Conservation (phyloP, 495 filamentous ascomycete species). For the Corynascus novoguineensis region DNA sequence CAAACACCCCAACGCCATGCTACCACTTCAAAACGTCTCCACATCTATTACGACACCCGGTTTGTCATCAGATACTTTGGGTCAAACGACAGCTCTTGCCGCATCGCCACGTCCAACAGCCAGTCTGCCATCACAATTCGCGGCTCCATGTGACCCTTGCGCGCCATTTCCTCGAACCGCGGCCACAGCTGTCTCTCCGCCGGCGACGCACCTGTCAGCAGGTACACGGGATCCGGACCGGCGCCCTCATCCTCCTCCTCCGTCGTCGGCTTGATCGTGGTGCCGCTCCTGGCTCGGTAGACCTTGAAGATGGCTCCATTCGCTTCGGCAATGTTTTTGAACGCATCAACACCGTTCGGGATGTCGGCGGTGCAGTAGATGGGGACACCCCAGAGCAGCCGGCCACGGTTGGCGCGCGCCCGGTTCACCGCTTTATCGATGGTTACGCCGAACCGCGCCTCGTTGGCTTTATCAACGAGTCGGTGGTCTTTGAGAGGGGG, state of each 20-base stretch:
- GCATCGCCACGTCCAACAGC: slow-evolving; percentile 84
- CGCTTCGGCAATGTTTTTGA: slow-evolving; percentile 72
- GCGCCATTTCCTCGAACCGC: slow-evolving; percentile 71
- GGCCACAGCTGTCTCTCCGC: slow-evolving; percentile 73
- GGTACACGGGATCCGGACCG: slow-evolving; percentile 63
- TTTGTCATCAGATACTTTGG: slow-evolving; percentile 50
- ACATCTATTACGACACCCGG: not conserved
- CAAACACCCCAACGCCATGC: not conserved
- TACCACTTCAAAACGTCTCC: not conserved
- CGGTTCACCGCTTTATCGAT: slow-evolving; percentile 58
- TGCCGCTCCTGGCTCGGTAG: slow-evolving; percentile 67
- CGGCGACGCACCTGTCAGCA: slow-evolving; percentile 58
- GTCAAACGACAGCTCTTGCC: slow-evolving; percentile 63
- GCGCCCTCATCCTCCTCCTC: slow-evolving; percentile 53
- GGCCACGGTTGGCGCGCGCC: slow-evolving; percentile 69
- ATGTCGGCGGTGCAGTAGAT: slow-evolving; percentile 78
- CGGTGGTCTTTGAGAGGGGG: slow-evolving; percentile 56
- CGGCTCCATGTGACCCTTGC: slow-evolving; percentile 62
- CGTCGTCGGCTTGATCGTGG: slow-evolving; percentile 51
- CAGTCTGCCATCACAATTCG: slow-evolving; percentile 79
- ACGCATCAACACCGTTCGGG: slow-evolving; percentile 74
- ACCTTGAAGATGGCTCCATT: slow-evolving; percentile 79
- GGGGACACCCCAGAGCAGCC: slow-evolving; percentile 63
- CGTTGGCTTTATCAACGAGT: slow-evolving; percentile 63
- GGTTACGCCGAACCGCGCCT: slow-evolving; percentile 62